phyloP scores from a whole-genome alignment of 306 rosid genomes.

The Casuarina cunninghamiana region DNA sequence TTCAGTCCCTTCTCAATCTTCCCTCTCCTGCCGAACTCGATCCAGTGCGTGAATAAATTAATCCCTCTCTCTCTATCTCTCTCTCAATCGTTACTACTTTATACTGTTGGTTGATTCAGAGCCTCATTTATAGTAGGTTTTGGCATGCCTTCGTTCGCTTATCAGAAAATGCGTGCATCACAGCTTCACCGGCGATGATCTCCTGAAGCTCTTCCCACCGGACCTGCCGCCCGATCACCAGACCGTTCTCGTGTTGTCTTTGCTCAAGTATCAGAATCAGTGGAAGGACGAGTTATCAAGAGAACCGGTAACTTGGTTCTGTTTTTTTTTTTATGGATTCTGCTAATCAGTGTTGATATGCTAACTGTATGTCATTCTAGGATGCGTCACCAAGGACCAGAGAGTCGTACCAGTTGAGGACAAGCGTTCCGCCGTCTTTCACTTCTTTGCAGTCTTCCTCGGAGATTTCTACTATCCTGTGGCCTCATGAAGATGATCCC shows the following conservation, averaged over 20 bases:
- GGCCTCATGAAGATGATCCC: constrained; percentile 48
- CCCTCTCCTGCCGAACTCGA: constrained; percentile 52
- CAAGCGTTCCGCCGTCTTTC: constrained; percentile 15
- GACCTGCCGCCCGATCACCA: constrained; percentile 53
- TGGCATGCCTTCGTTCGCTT: constrained; percentile 69
- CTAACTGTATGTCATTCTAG: constrained; percentile 18
- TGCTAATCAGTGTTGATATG: background rate
- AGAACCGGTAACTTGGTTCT: constrained; percentile 27
- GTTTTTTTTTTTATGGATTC: background rate
- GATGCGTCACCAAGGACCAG: constrained; percentile 29
- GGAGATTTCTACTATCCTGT: constrained; percentile 26
- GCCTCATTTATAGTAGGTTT: constrained; percentile 26
- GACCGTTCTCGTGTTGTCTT: constrained; percentile 35
- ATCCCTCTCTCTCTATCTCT: background rate
- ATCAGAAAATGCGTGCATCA: constrained; percentile 52
- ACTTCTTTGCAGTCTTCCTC: constrained; percentile 19
- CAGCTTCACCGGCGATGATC: constrained; percentile 34
- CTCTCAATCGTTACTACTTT: background rate
- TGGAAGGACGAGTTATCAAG: constrained; percentile 55
- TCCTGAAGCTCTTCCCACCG: constrained; percentile 50
- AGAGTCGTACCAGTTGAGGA: constrained; percentile 27
- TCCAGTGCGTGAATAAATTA: constrained; percentile 26
- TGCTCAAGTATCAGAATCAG: constrained; percentile 36
- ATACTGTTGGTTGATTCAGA: too few relatives aligned
- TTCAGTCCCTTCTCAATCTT: constrained; percentile 62